Evolutionary conservation across 495 filamentous ascomycete species (phyloP), one percentile per base, ranked within the genome.

Genomic region (Astrocystis sublimbata): DNA sequence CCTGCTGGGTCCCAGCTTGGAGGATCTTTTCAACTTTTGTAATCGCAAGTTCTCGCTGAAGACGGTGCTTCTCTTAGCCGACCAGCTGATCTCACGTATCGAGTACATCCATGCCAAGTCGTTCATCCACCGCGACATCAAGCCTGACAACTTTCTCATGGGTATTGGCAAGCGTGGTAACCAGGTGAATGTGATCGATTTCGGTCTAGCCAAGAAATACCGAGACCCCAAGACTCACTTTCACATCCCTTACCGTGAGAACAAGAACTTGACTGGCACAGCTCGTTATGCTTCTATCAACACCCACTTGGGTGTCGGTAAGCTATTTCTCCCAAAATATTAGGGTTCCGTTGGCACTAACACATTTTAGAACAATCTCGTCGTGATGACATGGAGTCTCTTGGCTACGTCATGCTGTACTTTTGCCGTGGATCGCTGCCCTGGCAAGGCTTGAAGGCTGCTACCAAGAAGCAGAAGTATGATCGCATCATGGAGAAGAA

Each of bases 401-500:
- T 99, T 40, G 94, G 94, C 69, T 99, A 99, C 68, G 94, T 99
- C 63, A 99, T 99, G 96, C 88, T 99, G 50, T 99, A 99, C 82
- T 99, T 99, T 83, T 98, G 96, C 85, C 96, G 96, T 74, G 94
- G 94, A 47, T 97, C 93, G 58, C 92, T 99, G 51, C 94, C 96
- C 61, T 99, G 96, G 96, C 96, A 99, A 81, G 96, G 96, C 40
- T 83, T 99, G 49, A 99, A 99, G 86, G 96, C 96, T 83, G 96
- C 96, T 67, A 99, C 96, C 56, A 98, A 99, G 87, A 98, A 99
- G 88, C 94, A 99, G 83, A 99, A 98, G 80, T 98, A 99, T 72
- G 96, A 99, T 79, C 88, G 96, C 54, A 99, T 99, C 79, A 99
- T 98, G 96, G 96, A 99, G 84, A 99, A 99, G 88, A 99, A 99